Percentiles rank a stretch among this genome's conserved stretches.
Conservation (phyloP, 805 yeast genomes). For the Candida glaebosa region DNA sequence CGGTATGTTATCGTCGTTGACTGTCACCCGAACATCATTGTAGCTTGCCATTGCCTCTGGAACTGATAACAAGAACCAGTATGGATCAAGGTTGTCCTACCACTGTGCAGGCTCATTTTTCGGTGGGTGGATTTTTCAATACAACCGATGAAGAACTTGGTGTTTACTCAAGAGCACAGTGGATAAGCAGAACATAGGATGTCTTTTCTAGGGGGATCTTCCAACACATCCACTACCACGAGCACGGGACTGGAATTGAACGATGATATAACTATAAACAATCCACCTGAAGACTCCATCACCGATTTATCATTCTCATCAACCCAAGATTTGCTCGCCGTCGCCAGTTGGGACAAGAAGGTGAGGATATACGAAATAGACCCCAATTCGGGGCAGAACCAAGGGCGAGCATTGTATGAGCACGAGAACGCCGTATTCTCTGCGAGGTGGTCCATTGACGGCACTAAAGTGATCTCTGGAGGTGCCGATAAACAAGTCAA, state of each 20-base stretch:
- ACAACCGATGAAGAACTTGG: neutral
- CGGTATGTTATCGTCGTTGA: neutral
- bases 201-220: conserved; percentile 33
- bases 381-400: conserved; percentile 68
- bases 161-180: too few relatives aligned
- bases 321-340: conserved; percentile 75
- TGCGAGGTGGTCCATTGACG: conserved; percentile 82
- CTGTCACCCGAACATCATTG: conserved; percentile 1
- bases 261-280: conserved; percentile 66
- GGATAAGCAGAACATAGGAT: conserved; percentile 14
- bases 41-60: too few relatives aligned
- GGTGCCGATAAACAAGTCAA: conserved; percentile 89
- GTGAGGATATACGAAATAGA: conserved; percentile 88
- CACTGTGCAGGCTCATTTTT: neutral
- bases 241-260: conserved; percentile 57
- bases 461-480: conserved; percentile 53
- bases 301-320: conserved; percentile 85
- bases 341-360: conserved; percentile 91
- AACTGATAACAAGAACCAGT: too few relatives aligned
- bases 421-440: conserved; percentile 86
- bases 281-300: conserved; percentile 90
- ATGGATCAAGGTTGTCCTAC: neutral
- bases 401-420: conserved; percentile 85
- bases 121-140: neutral
- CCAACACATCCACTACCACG: conserved; percentile 27